Conservation (phyloP, 306 rosid species). For the Cicer cuneatum region DNA sequence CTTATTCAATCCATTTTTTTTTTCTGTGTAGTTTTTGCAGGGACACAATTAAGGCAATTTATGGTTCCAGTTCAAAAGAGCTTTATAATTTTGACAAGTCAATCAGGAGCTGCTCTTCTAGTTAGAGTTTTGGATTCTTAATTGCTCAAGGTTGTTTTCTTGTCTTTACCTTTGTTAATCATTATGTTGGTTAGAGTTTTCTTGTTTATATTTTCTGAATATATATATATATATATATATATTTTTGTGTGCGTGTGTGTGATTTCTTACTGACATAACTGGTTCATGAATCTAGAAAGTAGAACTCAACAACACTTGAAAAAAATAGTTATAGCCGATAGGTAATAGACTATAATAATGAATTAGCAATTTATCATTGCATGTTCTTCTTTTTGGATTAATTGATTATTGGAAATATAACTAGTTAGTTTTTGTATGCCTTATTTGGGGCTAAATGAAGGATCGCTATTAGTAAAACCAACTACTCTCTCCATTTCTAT, state of each 20-base stretch:
- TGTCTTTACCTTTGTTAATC: constrained; percentile 20
- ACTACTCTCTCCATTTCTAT: background rate
- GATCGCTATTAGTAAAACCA: background rate
- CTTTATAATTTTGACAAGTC: constrained; percentile 63
- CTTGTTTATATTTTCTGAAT: constrained; percentile 23
- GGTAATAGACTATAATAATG: background rate
- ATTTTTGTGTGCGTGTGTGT: background rate
- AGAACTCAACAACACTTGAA: constrained; percentile 18
- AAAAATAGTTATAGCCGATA: background rate
- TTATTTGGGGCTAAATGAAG: background rate
- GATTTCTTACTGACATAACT: background rate
- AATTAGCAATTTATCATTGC: background rate
- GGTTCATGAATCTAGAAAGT: constrained; percentile 5
- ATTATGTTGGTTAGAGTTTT: constrained; percentile 1
- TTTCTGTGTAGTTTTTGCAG: constrained; percentile 71
- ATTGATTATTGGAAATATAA: background rate
- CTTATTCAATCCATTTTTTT: constrained; percentile 37
- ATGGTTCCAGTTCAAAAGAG: constrained; percentile 80
- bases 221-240: background rate
- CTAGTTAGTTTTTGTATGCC: constrained; percentile 16
- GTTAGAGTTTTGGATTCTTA: constrained; percentile 43
- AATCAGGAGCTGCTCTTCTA: constrained; percentile 45
- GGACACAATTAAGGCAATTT: constrained; percentile 75
- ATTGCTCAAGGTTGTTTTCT: constrained; percentile 40
- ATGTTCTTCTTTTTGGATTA: background rate